Evolutionary conservation across 495 filamentous ascomycete genomes (phyloP).

Genomic region (Penicillium longicatenatum): DNA sequence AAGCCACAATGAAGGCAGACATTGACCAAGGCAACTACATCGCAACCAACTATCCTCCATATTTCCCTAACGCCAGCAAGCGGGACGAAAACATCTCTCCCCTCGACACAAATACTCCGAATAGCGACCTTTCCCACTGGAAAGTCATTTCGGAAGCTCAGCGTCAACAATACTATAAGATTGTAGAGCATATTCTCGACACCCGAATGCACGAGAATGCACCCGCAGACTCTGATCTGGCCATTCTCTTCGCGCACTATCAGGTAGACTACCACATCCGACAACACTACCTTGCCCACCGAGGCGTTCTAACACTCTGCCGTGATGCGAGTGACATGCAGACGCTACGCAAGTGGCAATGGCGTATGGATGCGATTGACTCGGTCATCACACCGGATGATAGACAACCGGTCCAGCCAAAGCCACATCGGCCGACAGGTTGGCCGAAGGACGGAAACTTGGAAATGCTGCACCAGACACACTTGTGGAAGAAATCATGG

Average conservation of each 20-base stretch:
- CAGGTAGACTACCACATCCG: constrained; percentile 39
- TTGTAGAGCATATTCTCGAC: constrained; percentile 16
- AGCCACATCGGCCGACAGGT: background rate
- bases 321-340: constrained; percentile 31
- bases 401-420: background rate
- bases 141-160: constrained; percentile 20
- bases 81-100: constrained; percentile 22
- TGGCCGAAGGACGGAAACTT: constrained; percentile 27
- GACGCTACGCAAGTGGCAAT: constrained; percentile 30
- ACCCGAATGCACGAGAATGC: constrained; percentile 2
- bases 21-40: constrained; percentile 24
- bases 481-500: constrained; percentile 28
- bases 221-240: constrained; percentile 9
- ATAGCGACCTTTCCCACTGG: constrained; percentile 18
- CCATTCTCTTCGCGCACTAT: constrained; percentile 33
- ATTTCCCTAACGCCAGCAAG: constrained; percentile 18
- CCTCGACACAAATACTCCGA: constrained; percentile 3
- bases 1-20: constrained; percentile 26
- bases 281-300: constrained; percentile 31
- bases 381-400: background rate
- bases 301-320: constrained; percentile 29
- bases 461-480: constrained; percentile 24
- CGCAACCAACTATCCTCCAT: constrained; percentile 27
- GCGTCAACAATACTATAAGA: constrained; percentile 24
- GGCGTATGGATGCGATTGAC: constrained; percentile 20